phyloP scores from a whole-genome alignment of 2,329 filamentous ascomycete genomes.

The Fusarium guadeloupense region DNA sequence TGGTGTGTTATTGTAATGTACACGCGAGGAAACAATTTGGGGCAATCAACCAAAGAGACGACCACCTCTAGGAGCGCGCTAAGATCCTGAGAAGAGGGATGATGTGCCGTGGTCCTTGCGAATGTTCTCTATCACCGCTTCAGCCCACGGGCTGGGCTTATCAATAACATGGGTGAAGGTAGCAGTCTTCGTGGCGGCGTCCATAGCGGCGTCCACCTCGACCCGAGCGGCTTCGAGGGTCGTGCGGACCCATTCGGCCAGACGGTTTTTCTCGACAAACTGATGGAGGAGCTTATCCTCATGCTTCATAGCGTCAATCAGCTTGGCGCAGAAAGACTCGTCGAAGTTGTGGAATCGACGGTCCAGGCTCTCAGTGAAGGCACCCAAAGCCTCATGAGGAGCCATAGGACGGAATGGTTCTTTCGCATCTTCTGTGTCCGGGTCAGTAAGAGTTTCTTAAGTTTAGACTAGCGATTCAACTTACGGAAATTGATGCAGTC shows the following conservation, averaged over 20 bases:
- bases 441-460: conserved; percentile 41
- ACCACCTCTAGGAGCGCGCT: too few species aligned
- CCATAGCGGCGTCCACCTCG: conserved; percentile 47
- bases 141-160: background rate
- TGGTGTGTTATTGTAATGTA: conserved; percentile 12
- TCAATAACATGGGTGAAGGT: conserved; percentile 1
- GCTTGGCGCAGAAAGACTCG: conserved; percentile 70
- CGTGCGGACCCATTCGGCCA: conserved; percentile 72
- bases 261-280: conserved; percentile 72
- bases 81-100: too few species aligned
- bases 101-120: too few species aligned
- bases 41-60: too few species aligned
- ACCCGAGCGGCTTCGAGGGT: conserved; percentile 51
- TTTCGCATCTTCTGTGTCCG: conserved; percentile 52
- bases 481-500: conserved; percentile 73
- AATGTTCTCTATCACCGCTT: too few species aligned
- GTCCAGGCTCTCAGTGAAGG: conserved; percentile 69
- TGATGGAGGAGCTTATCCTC: conserved; percentile 75
- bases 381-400: conserved; percentile 66
- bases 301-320: conserved; percentile 75
- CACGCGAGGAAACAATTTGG: conserved; percentile 8
- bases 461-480: conserved; percentile 37
- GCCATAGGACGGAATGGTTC: conserved; percentile 56
- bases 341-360: conserved; percentile 68
- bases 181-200: conserved; percentile 44